Percentiles rank a stretch among this genome's conserved stretches.
These are phyloP conservation scores for Senecio squalidus DNA, from an alignment of 140 eudicot genomes.

Conservation along the genomic window DNA sequence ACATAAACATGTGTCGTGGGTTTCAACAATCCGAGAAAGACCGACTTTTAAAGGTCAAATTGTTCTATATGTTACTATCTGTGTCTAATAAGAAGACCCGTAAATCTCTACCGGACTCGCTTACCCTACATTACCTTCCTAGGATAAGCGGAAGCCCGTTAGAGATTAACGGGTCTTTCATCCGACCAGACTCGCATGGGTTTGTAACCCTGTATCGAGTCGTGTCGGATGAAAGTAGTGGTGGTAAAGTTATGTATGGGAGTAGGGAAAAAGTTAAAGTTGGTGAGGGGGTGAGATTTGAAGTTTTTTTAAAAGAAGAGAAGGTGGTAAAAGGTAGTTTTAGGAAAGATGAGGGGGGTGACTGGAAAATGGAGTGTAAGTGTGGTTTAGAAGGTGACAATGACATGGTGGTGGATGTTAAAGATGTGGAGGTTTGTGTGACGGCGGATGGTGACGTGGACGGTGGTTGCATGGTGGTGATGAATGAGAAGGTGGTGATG, in stretches of 20 bases:
- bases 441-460: constrained; percentile 37
- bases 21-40: constrained; percentile 45
- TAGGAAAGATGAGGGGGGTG: constrained; percentile 48
- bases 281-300: constrained; percentile 68
- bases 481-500: constrained; percentile 46
- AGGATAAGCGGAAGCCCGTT: constrained; percentile 56
- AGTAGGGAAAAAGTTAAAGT: constrained; percentile 52
- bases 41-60: constrained; percentile 44
- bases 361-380: constrained; percentile 65
- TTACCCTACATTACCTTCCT: constrained; percentile 69
- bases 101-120: constrained; percentile 36
- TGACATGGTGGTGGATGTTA: constrained; percentile 20
- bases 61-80: constrained; percentile 39
- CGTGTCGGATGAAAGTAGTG: constrained; percentile 4
- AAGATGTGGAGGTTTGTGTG: constrained; percentile 42
- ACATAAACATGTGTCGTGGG: constrained; percentile 58
- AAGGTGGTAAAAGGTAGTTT: constrained; percentile 58
- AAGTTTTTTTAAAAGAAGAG: constrained; percentile 51
- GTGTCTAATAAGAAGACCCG: constrained; percentile 19
- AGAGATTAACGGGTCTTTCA: constrained; percentile 48
- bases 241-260: constrained; percentile 32
- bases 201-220: constrained; percentile 64
- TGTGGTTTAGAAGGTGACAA: constrained; percentile 28
- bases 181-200: constrained; percentile 63
- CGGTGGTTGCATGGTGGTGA: constrained; percentile 20